Percentiles rank a stretch among this genome's conserved stretches.
These are phyloP conservation scores for Sporobolomyces pararoseus DNA, from an alignment of 768 basidiomycete genomes.

Conservation along the genomic window DNA sequence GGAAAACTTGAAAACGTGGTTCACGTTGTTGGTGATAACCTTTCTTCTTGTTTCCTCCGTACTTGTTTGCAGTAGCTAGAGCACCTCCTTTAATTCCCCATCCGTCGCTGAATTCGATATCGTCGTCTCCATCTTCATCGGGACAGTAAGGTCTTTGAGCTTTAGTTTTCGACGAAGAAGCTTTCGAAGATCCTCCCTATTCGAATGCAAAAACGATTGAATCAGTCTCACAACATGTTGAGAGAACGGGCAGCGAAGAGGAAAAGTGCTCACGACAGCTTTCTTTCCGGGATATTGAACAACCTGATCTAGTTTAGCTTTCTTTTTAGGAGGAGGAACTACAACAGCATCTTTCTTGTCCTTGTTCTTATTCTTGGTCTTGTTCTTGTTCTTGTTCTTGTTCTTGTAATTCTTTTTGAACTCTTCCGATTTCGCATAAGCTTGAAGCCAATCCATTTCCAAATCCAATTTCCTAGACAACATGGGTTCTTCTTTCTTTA, in stretches of 20 bases:
- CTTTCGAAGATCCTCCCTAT: not conserved
- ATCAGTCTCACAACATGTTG: no score
- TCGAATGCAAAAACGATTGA: not conserved
- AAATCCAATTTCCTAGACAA: slow-evolving; percentile 23
- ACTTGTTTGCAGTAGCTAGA: not conserved
- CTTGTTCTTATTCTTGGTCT: not conserved
- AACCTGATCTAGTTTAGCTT: no score
- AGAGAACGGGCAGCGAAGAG: no score
- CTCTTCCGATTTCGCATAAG: not conserved
- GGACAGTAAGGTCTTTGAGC: not conserved
- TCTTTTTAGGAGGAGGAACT: not conserved
- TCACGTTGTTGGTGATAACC: not conserved
- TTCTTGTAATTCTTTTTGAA: not conserved
- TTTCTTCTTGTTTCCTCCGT: not conserved
- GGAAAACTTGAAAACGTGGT: not conserved
- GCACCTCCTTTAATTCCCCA: not conserved
- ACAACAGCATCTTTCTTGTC: no score
- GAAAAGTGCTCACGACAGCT: not conserved
- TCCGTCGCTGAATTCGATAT: not conserved
- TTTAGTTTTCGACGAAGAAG: not conserved
- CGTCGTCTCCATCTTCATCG: not conserved
- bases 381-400: not conserved
- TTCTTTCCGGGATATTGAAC: no score
- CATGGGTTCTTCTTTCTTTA: slow-evolving; percentile 15
- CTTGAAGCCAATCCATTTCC: slow-evolving; percentile 2